phyloP scores from a whole-genome alignment of 805 yeast species.

The Ogataea wickerhamii region DNA sequence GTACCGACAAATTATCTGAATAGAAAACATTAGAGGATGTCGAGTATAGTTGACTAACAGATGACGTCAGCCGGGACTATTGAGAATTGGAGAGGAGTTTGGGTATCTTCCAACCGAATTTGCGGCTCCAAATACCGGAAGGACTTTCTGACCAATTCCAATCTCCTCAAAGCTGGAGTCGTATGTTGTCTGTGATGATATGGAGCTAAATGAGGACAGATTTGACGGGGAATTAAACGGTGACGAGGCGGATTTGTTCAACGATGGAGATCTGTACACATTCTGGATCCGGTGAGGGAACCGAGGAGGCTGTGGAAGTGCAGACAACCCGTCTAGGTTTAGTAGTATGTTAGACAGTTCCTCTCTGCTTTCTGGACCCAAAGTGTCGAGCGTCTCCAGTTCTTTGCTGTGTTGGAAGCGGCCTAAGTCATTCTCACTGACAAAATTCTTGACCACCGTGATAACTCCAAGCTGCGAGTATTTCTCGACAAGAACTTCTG shows the following conservation, averaged over 20 bases:
- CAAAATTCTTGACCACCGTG: conserved; percentile 38
- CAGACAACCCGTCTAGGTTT: conserved; percentile 16
- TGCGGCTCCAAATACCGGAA: conserved; percentile 5
- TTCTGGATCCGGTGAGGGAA: conserved; percentile 12
- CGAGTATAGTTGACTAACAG: no score
- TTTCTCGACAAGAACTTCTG: conserved; percentile 51
- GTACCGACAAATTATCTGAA: no score
- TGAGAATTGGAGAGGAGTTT: conserved; percentile 24
- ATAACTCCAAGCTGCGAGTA: conserved; percentile 51
- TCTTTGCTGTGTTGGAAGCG: conserved; percentile 19
- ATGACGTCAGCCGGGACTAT: conserved; percentile 12
- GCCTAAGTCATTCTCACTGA: conserved; percentile 25
- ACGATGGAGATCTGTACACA: conserved; percentile 21
- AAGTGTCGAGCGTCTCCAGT: conserved; percentile 15
- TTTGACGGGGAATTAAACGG: conserved; percentile 32
- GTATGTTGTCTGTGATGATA: conserved; percentile 30
- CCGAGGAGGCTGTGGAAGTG: conserved; percentile 11
- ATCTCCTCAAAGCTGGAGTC: conserved; percentile 26
- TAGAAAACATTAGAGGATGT: no score
- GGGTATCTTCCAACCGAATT: conserved; percentile 19
- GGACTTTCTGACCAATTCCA: conserved; percentile 12
- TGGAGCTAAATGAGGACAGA: conserved; percentile 31
- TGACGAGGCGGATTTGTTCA: conserved; percentile 22
- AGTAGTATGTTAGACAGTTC: conserved; percentile 18
- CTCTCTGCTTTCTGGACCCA: conserved; percentile 9